Conservation (phyloP, 2,329 filamentous ascomycete genomes). For the Diaporthe sp. region DNA sequence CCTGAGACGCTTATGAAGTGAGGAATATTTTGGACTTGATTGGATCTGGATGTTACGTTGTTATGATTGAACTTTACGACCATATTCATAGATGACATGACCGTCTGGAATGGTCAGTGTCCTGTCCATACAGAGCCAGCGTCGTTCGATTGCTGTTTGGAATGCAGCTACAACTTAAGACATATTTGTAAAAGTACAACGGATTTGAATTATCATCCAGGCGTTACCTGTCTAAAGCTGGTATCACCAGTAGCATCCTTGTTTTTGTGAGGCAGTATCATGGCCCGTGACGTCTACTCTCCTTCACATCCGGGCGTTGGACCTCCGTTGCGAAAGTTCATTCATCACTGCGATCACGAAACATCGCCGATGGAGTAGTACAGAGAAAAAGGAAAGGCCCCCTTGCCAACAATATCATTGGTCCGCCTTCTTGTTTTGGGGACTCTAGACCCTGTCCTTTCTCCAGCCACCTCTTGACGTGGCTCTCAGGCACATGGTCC, state of each 20-base stretch:
- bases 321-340: background rate
- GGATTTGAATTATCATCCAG: background rate
- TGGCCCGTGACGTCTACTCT: too few relatives aligned
- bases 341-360: background rate
- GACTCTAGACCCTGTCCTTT: too few relatives aligned
- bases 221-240: accelerated
- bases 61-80: too few relatives aligned
- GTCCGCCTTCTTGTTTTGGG: too few relatives aligned
- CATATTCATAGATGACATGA: background rate
- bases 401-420: too few relatives aligned
- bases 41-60: accelerated
- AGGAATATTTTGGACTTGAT: background rate
- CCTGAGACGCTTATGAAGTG: constrained; percentile 1
- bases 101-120: background rate
- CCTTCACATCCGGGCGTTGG: background rate
- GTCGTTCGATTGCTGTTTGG: background rate
- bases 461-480: too few relatives aligned
- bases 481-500: accelerated
- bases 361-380: too few relatives aligned
- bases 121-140: background rate
- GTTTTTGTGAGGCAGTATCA: background rate
- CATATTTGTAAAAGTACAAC: background rate
- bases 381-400: too few relatives aligned
- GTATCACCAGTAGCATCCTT: accelerated
- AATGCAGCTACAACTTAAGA: too few relatives aligned